Evolutionary conservation across 768 basidiomycete species (phyloP).

Genomic region (Tulasnella sp.): DNA sequence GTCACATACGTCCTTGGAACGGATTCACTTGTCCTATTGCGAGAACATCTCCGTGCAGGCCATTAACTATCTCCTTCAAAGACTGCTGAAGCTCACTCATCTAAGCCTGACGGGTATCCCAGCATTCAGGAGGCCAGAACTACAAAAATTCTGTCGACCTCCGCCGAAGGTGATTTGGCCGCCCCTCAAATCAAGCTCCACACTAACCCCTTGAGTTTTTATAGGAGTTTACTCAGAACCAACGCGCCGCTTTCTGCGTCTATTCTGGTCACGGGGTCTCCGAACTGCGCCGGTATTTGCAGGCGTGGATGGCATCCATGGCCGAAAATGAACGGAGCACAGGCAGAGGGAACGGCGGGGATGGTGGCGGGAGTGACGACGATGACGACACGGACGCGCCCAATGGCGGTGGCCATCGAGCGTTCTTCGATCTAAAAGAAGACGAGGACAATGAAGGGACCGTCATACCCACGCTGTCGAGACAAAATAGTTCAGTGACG

Average conservation of each 20-base stretch:
- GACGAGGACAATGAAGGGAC: not conserved
- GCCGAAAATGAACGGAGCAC: not conserved
- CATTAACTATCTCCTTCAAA: conserved; percentile 78
- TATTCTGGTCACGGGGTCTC: conserved; percentile 87
- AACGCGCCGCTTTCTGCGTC: conserved; percentile 87
- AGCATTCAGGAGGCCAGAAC: conserved; percentile 70
- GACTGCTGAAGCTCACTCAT: conserved; percentile 85
- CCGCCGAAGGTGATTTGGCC: conserved; percentile 60
- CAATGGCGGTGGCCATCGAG: conserved; percentile 31
- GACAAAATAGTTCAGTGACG: too few relatives aligned
- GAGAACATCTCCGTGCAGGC: conserved; percentile 89
- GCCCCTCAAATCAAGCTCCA: not conserved
- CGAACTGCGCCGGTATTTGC: conserved; percentile 69
- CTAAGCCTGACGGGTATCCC: conserved; percentile 95
- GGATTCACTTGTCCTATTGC: conserved; percentile 95
- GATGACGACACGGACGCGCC: conserved; percentile 55
- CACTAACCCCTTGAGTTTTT: conserved; percentile 20
- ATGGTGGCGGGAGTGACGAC: conserved; percentile 28
- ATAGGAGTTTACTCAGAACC: conserved; percentile 85
- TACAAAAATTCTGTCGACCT: conserved; percentile 82
- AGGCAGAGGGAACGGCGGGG: not conserved
- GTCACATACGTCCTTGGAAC: conserved; percentile 76
- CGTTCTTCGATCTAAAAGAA: conserved; percentile 11
- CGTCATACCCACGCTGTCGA: too few relatives aligned
- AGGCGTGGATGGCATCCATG: conserved; percentile 28